These are phyloP conservation scores for Byssoonygena ceratinophila DNA, from an alignment of 2,329 filamentous ascomycete species.

Conservation along the genomic window DNA sequence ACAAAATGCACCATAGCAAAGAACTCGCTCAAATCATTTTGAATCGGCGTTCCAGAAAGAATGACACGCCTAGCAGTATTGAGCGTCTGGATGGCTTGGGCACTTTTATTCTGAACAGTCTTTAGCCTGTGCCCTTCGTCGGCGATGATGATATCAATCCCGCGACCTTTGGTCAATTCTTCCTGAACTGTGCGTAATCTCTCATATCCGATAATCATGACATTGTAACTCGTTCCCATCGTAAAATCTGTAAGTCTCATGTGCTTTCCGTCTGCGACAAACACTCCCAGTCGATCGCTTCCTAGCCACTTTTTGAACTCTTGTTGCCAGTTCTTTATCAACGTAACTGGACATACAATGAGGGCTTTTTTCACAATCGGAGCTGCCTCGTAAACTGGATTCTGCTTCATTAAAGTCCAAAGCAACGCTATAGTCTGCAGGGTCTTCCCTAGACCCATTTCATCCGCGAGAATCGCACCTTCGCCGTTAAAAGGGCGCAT, in stretches of 20 bases:
- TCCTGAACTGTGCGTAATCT: slow-evolving; percentile 56
- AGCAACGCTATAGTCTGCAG: slow-evolving; percentile 60
- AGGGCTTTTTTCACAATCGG: slow-evolving; percentile 60
- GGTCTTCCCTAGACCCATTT: slow-evolving; percentile 67
- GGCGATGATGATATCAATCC: slow-evolving; percentile 60
- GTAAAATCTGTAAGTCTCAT: slow-evolving; percentile 58
- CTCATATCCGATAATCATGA: slow-evolving; percentile 67
- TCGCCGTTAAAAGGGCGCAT: slow-evolving; percentile 55
- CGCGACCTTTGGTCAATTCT: slow-evolving; percentile 50
- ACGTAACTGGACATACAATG: slow-evolving; percentile 61
- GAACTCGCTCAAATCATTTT: slow-evolving; percentile 59
- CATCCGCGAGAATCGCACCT: slow-evolving; percentile 61
- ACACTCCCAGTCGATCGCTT: slow-evolving; percentile 58
- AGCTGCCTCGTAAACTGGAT: slow-evolving; percentile 48
- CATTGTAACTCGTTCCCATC: slow-evolving; percentile 54
- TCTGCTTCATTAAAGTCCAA: slow-evolving; percentile 64
- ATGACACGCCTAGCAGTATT: slow-evolving; percentile 53
- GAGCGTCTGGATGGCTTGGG: slow-evolving; percentile 53
- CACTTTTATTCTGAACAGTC: slow-evolving; percentile 58
- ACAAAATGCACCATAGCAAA: slow-evolving; percentile 59
- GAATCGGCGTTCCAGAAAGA: slow-evolving; percentile 56
- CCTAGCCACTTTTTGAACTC: slow-evolving; percentile 67
- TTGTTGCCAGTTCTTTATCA: slow-evolving; percentile 63
- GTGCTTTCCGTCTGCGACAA: slow-evolving; percentile 52
- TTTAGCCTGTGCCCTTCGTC: slow-evolving; percentile 60